Evolutionary conservation across 2,329 filamentous ascomycete genomes (phyloP), one percentile per base, ranked within the genome.

Genomic region (Fusarium burgessii): DNA sequence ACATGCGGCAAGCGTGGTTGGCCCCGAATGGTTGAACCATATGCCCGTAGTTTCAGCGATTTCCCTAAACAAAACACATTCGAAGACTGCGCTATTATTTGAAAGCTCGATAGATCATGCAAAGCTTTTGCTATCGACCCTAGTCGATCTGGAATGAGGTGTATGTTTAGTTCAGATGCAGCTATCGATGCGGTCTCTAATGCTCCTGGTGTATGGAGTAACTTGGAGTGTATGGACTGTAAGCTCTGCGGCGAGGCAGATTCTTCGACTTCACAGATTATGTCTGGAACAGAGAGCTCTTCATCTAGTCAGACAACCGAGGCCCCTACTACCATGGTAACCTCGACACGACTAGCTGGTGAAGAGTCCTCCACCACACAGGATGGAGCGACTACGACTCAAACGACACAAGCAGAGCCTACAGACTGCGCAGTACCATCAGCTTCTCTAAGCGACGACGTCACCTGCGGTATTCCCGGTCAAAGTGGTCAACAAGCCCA

Each of bases 31-130:
- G 42, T 49, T 2, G 69, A 71, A 3, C 42, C 69, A 8, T 71
- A 61, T 7, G 57, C 43, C 6, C 38, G 41, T 2, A 29, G 32
- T 17, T 20, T 56, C 1, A 5, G 60, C 1, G 58, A 49, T 14
- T 58, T 38, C 7, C 66, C 58, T 3, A 42, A 58, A 4, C 70
- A 72, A 23, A 25, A 59, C 18, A 50, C 61, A 7, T 42, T 62
- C 7, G 69, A 70, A 51, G 70, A 72, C 17, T 72, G 70, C 15
- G 70, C 70, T 29, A 27, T 72, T 11, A 67, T 72, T 25, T 72
- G 70, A 25, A 62, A 67, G 15, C 55, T 49, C 2, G 55, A 72
- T 10, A 27, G 14, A 0, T n/a, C 36, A 6, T 72, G 69, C 49
- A 40, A 58, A 14, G 69, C 69, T 7, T 72, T 72, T 56, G 66